Base-by-base conservation (phyloP, 306 rosid genomes). In the Datisca glomerata region DNA sequence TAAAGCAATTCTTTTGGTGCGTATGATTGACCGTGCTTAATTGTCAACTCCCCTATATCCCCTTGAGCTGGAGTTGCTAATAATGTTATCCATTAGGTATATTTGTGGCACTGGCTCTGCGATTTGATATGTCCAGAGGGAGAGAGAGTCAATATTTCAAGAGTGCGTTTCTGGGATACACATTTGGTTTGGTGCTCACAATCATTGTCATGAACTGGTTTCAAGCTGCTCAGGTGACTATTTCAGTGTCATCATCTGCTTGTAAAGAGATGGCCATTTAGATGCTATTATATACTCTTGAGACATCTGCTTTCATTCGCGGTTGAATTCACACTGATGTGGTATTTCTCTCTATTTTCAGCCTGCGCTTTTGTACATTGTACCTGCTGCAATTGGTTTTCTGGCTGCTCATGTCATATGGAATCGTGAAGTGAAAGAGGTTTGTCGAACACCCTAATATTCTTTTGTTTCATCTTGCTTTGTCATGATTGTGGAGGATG, bases 151-250 rank as follows among this genome's bases (percentile, higher is more conserved):
- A 75, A 56, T 91, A 91, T 51, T 91, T 91, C 53, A 91, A 60
- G 59, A 91, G 99, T 68, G 94, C 99, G 28, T 91, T 91, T 73
- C 10, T 73, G 53, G 99, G 99, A 63, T 91, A 91, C 64, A 35
- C 78, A 1, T 39, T 22, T 49, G 99, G 99, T 44, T 13, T 91
- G 78, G 79, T 69, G 50, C 96, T 91, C 32, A 91, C 99, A 35
- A 91, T 91, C 45, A 24, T 85, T 32, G 96, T 91, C 42, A 91
- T 91, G 96, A 91, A 91, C 75, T 91, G 99, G 99, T 91, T 80
- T 78, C 96, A 85, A 69, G 99, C 99, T 33, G 99, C 99, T 6
- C 99, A 91, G 98, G 98, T 78, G 64, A 83, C 56, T 47, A 42
- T 40, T 56, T 38, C 35, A 31, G 13, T 31, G 9, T 10, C 3